Evolutionary conservation across 176 grass and related monocot species (phyloP).

Genomic region (Musa acuminata): DNA sequence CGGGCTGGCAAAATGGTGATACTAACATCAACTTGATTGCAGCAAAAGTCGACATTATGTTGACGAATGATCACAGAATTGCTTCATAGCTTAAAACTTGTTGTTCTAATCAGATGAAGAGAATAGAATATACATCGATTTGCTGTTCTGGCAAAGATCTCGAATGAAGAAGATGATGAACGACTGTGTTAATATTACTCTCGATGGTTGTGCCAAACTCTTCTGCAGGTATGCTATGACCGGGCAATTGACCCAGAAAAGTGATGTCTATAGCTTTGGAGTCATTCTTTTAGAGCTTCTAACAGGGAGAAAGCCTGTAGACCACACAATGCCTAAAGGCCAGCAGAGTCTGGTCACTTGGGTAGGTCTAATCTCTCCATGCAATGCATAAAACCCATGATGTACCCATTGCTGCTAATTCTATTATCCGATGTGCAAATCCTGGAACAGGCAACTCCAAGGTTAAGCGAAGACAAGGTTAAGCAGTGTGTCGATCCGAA

Average conservation of each 20-base stretch:
- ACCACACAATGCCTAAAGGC: conserved; percentile 55
- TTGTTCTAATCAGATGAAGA: neutral
- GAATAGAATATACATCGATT: neutral
- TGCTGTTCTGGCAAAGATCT: neutral
- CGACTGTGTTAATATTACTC: neutral
- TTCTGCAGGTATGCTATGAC: conserved; percentile 45
- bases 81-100: no score
- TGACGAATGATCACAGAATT: no score
- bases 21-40: no score
- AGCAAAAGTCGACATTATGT: no score
- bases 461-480: conserved; percentile 51
- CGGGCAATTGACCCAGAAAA: conserved; percentile 43
- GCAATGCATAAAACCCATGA: neutral
- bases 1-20: no score
- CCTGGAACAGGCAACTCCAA: conserved; percentile 29
- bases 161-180: neutral
- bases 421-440: neutral
- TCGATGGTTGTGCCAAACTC: neutral
- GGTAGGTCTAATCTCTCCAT: conserved; percentile 7
- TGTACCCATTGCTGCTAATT: neutral
- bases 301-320: conserved; percentile 51
- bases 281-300: conserved; percentile 44
- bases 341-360: conserved; percentile 49
- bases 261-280: conserved; percentile 48
- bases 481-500: conserved; percentile 50